A percentile compares a stretch with the other conserved stretches of the same genome.
phyloP scores from a whole-genome alignment of 345 rosid species.

The Populus nigra region DNA sequence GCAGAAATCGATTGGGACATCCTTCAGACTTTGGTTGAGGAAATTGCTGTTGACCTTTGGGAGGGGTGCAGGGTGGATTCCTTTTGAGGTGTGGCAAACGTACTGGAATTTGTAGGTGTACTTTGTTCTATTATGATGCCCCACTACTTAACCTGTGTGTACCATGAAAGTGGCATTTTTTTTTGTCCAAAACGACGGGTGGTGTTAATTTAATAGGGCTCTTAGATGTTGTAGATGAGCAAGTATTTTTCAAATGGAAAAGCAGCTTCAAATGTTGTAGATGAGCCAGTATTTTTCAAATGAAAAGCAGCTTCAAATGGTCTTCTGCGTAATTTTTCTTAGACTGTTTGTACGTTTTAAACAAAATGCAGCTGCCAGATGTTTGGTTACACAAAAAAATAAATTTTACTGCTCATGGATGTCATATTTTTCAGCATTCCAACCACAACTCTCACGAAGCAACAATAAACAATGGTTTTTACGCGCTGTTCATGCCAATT shows the following conservation, averaged over 20 bases:
- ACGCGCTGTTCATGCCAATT: too few relatives aligned
- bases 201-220: constrained; percentile 1
- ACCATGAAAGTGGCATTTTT: neutral
- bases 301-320: neutral
- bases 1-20: constrained; percentile 56
- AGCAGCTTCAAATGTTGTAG: neutral
- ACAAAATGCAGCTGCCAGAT: too few relatives aligned
- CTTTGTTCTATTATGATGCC: neutral
- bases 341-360: too few relatives aligned
- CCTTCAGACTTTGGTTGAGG: constrained; percentile 52
- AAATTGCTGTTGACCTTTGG: constrained; percentile 47
- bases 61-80: constrained; percentile 5
- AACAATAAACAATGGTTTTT: too few relatives aligned
- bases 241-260: too few relatives aligned
- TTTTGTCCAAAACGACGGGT: neutral
- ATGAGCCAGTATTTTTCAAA: too few relatives aligned
- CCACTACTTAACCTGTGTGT: neutral
- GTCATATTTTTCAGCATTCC: too few relatives aligned
- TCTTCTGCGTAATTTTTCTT: neutral
- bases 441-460: too few relatives aligned
- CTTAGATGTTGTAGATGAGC: neutral
- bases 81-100: neutral
- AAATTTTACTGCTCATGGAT: too few relatives aligned
- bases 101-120: neutral
- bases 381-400: too few relatives aligned